phyloP scores from a whole-genome alignment of 2,329 filamentous ascomycete species.

The Coniochaeta hoffmannii region DNA sequence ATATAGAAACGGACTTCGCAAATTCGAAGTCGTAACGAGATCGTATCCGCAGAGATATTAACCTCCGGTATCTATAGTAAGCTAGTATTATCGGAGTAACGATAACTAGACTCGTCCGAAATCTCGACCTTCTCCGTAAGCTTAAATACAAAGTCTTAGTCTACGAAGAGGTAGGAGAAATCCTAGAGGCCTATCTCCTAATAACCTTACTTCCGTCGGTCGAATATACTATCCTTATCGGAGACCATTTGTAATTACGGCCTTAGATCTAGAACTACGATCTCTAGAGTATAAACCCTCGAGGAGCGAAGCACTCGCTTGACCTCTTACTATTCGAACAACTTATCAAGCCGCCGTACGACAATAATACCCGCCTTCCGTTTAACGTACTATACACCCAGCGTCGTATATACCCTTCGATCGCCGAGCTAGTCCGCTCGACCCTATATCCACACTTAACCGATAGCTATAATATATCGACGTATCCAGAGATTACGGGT shows the following conservation, averaged over 20 bases:
- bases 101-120: conserved; percentile 49
- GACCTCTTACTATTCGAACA: conserved; percentile 56
- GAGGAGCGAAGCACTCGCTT: conserved; percentile 40
- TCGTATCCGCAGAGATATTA: conserved; percentile 20
- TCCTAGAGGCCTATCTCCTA: conserved; percentile 56
- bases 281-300: conserved; percentile 30
- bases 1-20: conserved; percentile 12
- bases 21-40: neutral
- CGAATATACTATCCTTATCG: conserved; percentile 56
- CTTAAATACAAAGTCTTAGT: conserved; percentile 51
- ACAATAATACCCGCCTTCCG: too few relatives aligned
- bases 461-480: conserved; percentile 34
- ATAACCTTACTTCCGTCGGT: conserved; percentile 51
- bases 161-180: conserved; percentile 63
- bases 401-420: conserved; percentile 57
- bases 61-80: conserved; percentile 27
- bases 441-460: conserved; percentile 49
- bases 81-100: conserved; percentile 50
- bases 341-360: too few relatives aligned
- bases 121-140: conserved; percentile 39
- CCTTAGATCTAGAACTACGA: conserved; percentile 49
- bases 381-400: conserved; percentile 50
- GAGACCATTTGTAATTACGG: conserved; percentile 55
- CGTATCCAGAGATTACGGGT: conserved; percentile 42
- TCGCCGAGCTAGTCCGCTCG: conserved; percentile 49